Percentiles rank a stretch among this genome's conserved stretches.
Conservation (phyloP, 306 rosid species). For the Citrullus amarus region DNA sequence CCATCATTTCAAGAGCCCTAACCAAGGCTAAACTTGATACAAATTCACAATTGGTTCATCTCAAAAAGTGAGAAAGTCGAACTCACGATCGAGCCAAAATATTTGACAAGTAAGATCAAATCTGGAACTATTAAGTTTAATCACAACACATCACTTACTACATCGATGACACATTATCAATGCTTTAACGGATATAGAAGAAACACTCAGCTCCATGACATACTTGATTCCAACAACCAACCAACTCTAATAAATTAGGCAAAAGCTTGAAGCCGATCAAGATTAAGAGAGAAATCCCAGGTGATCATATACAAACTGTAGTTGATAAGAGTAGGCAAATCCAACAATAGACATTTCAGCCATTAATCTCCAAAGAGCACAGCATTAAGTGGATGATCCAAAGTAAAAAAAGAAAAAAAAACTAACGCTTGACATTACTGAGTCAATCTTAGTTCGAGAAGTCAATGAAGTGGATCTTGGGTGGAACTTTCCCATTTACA, state of each 20-base stretch:
- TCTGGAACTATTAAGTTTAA: background rate
- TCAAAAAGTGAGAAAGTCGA: background rate
- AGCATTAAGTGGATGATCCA: background rate
- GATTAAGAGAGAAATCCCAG: background rate
- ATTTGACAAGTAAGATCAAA: background rate
- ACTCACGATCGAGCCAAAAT: background rate
- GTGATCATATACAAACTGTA: background rate
- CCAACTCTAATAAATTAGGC: background rate
- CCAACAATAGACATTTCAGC: background rate
- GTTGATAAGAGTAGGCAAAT: background rate
- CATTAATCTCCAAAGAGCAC: background rate
- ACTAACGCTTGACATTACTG: background rate
- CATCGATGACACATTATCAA: background rate
- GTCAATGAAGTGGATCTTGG: background rate
- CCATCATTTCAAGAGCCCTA: constrained; percentile 13
- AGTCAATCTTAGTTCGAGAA: background rate
- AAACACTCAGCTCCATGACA: background rate
- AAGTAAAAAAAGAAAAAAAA: background rate
- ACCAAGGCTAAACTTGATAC: background rate
- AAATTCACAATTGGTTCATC: background rate
- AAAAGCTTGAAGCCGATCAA: background rate
- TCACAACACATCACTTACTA: background rate
- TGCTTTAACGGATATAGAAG: background rate
- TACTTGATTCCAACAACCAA: background rate
- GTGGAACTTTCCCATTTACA: background rate